phyloP scores from a whole-genome alignment of 2,329 filamentous ascomycete genomes.

The Neurospora crassa region DNA sequence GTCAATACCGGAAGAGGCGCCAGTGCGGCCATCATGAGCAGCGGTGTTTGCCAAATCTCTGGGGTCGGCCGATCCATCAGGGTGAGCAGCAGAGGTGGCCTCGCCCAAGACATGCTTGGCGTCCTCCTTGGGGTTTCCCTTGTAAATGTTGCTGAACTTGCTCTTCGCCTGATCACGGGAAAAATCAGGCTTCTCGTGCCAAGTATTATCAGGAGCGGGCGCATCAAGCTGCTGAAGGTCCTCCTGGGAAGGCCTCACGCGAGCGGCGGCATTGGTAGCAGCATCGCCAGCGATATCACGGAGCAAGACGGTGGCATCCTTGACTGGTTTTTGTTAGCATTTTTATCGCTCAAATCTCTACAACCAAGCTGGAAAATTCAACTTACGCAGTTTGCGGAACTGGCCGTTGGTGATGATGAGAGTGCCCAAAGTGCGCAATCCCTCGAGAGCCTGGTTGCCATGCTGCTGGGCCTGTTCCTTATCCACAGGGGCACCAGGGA shows the following conservation, averaged over 20 bases:
- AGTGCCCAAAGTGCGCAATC: slow-evolving; percentile 77
- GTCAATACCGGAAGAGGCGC: slow-evolving; percentile 38
- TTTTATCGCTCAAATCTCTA: not conserved
- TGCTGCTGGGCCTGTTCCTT: slow-evolving; percentile 76
- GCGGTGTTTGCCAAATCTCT: slow-evolving; percentile 37
- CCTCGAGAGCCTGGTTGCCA: slow-evolving; percentile 72
- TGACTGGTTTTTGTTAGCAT: slow-evolving; percentile 36
- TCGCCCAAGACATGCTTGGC: slow-evolving; percentile 49
- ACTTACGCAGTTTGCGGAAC: slow-evolving; percentile 79
- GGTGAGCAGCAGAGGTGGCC: slow-evolving; percentile 47
- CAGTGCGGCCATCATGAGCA: slow-evolving; percentile 36
- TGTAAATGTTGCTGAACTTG: slow-evolving; percentile 55
- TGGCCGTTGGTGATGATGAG: slow-evolving; percentile 92
- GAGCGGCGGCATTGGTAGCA: slow-evolving; percentile 66
- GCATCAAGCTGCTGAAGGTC: slow-evolving; percentile 66
- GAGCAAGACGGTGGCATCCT: slow-evolving; percentile 69
- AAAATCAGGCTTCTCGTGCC: slow-evolving; percentile 79
- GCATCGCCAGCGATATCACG: slow-evolving; percentile 90
- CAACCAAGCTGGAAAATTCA: not conserved
- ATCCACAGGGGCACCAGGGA: slow-evolving; percentile 58
- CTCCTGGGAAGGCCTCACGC: slow-evolving; percentile 69
- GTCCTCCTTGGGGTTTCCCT: slow-evolving; percentile 46
- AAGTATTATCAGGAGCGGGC: slow-evolving; percentile 84
- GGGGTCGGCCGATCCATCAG: slow-evolving; percentile 43
- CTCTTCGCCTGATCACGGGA: slow-evolving; percentile 60